These are phyloP conservation scores for Geranium brycei DNA, from an alignment of 345 rosid genomes.

Conservation along the genomic window DNA sequence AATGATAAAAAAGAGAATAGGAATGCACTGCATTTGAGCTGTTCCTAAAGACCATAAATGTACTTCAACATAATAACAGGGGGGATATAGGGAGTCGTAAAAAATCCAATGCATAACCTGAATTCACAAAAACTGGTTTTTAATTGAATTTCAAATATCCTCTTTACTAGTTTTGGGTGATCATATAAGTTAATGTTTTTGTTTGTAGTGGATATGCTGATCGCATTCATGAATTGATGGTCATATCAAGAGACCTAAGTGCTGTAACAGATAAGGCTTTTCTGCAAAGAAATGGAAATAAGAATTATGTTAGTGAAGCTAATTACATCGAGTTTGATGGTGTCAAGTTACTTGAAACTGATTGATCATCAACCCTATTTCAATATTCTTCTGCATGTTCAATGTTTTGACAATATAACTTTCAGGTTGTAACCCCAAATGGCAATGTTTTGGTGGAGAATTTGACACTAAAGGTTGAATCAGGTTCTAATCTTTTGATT, in stretches of 20 bases:
- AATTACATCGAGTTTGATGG: constrained; percentile 78
- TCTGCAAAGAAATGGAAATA: constrained; percentile 54
- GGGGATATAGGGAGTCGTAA: not conserved
- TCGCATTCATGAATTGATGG: constrained; percentile 83
- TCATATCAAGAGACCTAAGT: constrained; percentile 75
- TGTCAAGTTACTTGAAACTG: constrained; percentile 63
- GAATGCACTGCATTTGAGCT: no score
- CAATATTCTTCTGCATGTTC: not conserved
- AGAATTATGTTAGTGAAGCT: constrained; percentile 75
- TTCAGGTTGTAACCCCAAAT: constrained; percentile 94
- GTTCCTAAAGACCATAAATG: not conserved
- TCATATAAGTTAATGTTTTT: constrained; percentile 1
- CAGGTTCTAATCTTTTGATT: constrained; percentile 91
- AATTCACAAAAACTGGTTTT: not conserved
- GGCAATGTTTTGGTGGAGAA: constrained; percentile 87
- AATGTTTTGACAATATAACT: not conserved
- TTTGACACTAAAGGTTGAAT: constrained; percentile 70
- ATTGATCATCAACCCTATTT: not conserved
- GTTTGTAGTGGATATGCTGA: constrained; percentile 89
- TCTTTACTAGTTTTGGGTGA: constrained; percentile 5
- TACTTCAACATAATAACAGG: not conserved
- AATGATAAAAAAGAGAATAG: no score
- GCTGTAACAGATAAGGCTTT: constrained; percentile 39
- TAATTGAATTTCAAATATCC: not conserved
- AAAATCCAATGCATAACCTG: not conserved